These are phyloP conservation scores for Liriodendron chinense DNA, from an alignment of 164 flowering plant genomes.

Conservation along the genomic window DNA sequence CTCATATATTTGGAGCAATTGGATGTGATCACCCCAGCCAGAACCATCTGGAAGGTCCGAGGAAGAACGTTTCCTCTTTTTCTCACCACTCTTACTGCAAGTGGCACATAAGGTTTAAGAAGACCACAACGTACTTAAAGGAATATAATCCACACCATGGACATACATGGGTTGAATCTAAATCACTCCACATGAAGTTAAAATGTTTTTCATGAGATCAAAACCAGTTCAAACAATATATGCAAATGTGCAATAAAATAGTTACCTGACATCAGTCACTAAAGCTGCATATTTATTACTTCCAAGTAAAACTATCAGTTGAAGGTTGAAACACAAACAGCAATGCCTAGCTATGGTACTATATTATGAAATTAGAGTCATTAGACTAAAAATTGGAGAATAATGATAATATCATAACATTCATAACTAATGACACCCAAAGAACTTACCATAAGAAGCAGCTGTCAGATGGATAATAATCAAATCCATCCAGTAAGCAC, in stretches of 20 bases:
- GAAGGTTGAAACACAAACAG: not conserved
- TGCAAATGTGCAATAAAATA: not conserved
- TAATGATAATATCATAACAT: too few species aligned
- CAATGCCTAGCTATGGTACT: not conserved
- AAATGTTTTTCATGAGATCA: too few species aligned
- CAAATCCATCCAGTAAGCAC: too few species aligned
- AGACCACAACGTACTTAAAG: not conserved
- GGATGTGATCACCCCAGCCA: conserved; percentile 98
- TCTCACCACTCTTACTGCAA: conserved; percentile 59
- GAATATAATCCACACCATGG: not conserved
- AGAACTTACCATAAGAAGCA: too few species aligned
- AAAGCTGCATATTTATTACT: not conserved
- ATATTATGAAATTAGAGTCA: too few species aligned
- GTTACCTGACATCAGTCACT: not conserved
- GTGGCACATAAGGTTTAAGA: not conserved
- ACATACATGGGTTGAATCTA: not conserved
- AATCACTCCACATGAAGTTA: not conserved
- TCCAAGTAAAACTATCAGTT: not conserved
- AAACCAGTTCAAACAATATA: not conserved
- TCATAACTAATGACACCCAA: too few species aligned
- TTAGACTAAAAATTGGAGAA: too few species aligned
- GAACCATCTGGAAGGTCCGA: conserved; percentile 82
- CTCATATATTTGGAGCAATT: conserved; percentile 84
- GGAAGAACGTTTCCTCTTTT: conserved; percentile 66
- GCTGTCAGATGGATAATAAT: too few species aligned